phyloP scores from a whole-genome alignment of 2,329 filamentous ascomycete genomes.

The Diplodia mutila region DNA sequence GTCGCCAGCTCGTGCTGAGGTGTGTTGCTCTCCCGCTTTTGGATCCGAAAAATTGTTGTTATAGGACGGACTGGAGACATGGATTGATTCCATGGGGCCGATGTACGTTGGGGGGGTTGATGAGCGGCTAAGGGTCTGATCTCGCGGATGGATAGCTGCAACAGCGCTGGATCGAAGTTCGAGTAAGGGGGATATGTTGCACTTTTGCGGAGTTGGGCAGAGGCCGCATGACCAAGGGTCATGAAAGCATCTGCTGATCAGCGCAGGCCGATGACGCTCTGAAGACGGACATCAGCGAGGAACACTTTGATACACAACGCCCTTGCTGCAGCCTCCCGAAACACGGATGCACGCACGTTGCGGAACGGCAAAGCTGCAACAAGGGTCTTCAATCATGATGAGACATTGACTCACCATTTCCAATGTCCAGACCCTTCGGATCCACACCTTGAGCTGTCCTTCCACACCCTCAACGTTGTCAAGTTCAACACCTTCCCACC shows the following conservation, averaged over 20 bases:
- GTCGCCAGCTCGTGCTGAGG: slow-evolving; percentile 9
- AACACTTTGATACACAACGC: slow-evolving; percentile 3
- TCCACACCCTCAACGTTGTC: slow-evolving; percentile 87
- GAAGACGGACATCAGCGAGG: slow-evolving; percentile 30
- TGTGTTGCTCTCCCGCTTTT: slow-evolving; percentile 17
- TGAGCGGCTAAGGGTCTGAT: neutral
- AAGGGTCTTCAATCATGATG: neutral
- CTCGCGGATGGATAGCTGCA: neutral
- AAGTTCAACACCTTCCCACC: slow-evolving; percentile 98
- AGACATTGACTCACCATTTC: slow-evolving; percentile 72
- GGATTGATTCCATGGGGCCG: neutral
- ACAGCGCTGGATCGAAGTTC: neutral
- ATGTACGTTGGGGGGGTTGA: neutral
- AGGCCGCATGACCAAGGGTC: slow-evolving; percentile 9
- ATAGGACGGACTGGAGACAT: neutral
- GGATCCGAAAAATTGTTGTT: slow-evolving; percentile 1
- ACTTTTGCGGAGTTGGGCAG: neutral
- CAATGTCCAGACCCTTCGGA: slow-evolving; percentile 94
- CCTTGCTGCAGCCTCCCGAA: slow-evolving; percentile 18
- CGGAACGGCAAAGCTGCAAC: slow-evolving; percentile 21
- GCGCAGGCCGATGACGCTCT: slow-evolving; percentile 85
- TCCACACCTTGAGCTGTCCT: slow-evolving; percentile 96
- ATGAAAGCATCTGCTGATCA: slow-evolving; percentile 43
- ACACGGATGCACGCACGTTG: slow-evolving; percentile 25
- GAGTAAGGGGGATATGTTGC: slow-evolving; percentile 13